phyloP scores from a whole-genome alignment of 106 monocot genomes.

The Allium fistulosum region DNA sequence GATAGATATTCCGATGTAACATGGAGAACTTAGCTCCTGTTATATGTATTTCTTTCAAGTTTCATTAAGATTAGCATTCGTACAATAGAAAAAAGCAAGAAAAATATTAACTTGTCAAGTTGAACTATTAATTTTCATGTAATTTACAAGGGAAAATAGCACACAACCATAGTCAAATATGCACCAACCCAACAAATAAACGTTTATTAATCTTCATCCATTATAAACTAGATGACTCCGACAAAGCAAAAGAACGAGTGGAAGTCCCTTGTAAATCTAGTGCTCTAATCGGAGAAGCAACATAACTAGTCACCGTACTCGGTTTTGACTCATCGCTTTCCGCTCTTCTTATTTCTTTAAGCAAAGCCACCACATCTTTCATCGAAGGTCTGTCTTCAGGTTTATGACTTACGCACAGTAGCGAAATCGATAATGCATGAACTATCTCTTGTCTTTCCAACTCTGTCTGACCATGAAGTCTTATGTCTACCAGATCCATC shows the following conservation, averaged over 20 bases:
- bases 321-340: constrained; percentile 31
- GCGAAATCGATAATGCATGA: constrained; percentile 44
- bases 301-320: neutral
- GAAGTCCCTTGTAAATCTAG: constrained; percentile 39
- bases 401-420: constrained; percentile 48
- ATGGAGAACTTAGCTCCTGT: no score
- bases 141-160: no score
- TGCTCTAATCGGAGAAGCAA: constrained; percentile 7
- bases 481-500: constrained; percentile 44
- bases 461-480: constrained; percentile 40
- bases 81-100: no score
- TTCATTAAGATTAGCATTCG: no score
- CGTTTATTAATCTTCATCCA: no score
- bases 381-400: constrained; percentile 72
- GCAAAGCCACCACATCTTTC: constrained; percentile 86
- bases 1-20: no score
- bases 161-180: no score
- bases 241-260: constrained; percentile 60
- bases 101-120: no score
- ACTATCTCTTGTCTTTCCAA: constrained; percentile 60
- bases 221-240: constrained; percentile 34
- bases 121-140: no score
- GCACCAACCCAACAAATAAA: no score
- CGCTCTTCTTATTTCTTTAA: constrained; percentile 62
- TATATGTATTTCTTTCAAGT: no score